Evolutionary conservation across 2,329 filamentous ascomycete genomes (phyloP).

Genomic region (Scedosporium aurantiacum): DNA sequence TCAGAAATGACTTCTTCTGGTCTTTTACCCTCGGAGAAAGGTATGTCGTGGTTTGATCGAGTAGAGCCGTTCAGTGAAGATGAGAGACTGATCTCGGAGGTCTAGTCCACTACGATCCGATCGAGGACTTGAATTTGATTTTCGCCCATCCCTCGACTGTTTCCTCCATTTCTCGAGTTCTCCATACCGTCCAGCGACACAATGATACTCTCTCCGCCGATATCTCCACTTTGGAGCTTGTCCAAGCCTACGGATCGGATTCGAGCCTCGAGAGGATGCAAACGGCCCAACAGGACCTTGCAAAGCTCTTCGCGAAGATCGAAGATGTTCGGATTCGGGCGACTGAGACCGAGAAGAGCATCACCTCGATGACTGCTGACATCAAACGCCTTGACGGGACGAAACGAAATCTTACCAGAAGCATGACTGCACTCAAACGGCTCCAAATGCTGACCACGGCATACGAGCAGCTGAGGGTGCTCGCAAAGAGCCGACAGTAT

Average conservation of each 20-base stretch:
- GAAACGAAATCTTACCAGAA: slow-evolving; percentile 90
- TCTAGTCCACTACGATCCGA: slow-evolving; percentile 72
- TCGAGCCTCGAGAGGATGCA: slow-evolving; percentile 88
- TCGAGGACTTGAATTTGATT: slow-evolving; percentile 84
- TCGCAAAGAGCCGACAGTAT: slow-evolving; percentile 82
- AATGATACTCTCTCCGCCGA: slow-evolving; percentile 74
- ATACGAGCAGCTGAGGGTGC: slow-evolving; percentile 84
- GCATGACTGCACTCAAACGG: slow-evolving; percentile 94
- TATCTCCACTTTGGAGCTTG: slow-evolving; percentile 61
- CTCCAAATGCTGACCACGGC: slow-evolving; percentile 98
- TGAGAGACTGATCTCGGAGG: neutral
- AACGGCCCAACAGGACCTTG: slow-evolving; percentile 78
- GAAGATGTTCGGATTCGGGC: slow-evolving; percentile 84
- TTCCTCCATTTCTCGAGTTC: slow-evolving; percentile 62
- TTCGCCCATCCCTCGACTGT: slow-evolving; percentile 86
- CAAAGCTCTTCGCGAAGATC: slow-evolving; percentile 85
- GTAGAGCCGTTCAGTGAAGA: too few species aligned
- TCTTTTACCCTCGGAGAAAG: neutral
- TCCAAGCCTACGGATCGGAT: slow-evolving; percentile 74
- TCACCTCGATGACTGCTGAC: slow-evolving; percentile 97
- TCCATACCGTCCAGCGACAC: slow-evolving; percentile 60
- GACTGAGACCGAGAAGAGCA: slow-evolving; percentile 85
- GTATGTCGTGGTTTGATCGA: neutral
- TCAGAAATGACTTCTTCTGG: neutral
- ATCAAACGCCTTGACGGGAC: slow-evolving; percentile 96